These are phyloP conservation scores for Cordyceps farinosa DNA, from an alignment of 2,329 filamentous ascomycete genomes.

Conservation along the genomic window DNA sequence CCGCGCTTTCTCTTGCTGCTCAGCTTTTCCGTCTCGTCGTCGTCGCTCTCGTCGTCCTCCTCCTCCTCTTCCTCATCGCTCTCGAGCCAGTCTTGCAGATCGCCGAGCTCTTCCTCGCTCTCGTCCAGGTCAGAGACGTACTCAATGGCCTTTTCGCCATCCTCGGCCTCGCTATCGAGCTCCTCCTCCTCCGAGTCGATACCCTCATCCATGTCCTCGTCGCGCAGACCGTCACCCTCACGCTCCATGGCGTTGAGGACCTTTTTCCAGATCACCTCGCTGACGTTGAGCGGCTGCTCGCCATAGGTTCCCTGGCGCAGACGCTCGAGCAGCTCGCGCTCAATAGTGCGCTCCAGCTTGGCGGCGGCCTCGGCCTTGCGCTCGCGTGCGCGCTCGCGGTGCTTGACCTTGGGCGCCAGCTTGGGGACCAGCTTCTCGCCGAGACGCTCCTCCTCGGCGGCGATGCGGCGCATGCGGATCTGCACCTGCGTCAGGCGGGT, in stretches of 20 bases:
- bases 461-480: constrained; percentile 73
- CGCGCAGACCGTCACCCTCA: constrained; percentile 75
- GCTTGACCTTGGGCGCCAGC: constrained; percentile 83
- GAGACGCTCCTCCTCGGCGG: constrained; percentile 82
- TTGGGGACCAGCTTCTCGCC: constrained; percentile 87
- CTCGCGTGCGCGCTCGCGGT: constrained; percentile 71
- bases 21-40: constrained; percentile 53
- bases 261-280: constrained; percentile 95
- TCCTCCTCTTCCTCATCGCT: constrained; percentile 59
- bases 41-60: constrained; percentile 56
- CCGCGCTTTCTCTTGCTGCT: constrained; percentile 55
- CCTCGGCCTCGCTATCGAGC: constrained; percentile 63
- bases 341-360: constrained; percentile 93
- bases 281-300: constrained; percentile 90
- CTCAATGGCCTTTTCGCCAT: constrained; percentile 76
- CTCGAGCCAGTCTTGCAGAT: constrained; percentile 90
- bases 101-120: constrained; percentile 72
- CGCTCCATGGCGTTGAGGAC: constrained; percentile 87
- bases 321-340: constrained; percentile 88
- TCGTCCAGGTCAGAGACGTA: constrained; percentile 91
- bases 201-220: constrained; percentile 86
- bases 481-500: constrained; percentile 90
- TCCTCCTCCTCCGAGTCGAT: constrained; percentile 73
- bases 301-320: constrained; percentile 91
- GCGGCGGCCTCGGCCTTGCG: constrained; percentile 77